A percentile compares a stretch with the other conserved stretches of the same genome.
phyloP scores from a whole-genome alignment of 2,329 filamentous ascomycete species.

The Venturia asperata region DNA sequence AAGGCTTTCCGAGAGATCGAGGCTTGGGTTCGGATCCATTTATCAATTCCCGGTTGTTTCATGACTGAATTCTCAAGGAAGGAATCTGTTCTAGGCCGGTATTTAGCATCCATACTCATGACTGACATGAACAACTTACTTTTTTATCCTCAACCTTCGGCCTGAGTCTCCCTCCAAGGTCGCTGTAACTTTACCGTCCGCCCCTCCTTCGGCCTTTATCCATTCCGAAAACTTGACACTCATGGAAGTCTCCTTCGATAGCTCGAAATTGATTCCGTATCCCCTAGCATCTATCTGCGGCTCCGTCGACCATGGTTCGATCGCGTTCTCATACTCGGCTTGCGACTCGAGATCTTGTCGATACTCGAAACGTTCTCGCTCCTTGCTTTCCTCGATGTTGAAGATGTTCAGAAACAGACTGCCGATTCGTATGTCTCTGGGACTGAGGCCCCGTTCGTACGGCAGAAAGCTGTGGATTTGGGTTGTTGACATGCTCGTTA shows the following conservation, averaged over 20 bases:
- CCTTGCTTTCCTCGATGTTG: conserved; percentile 20
- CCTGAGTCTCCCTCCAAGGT: conserved; percentile 18
- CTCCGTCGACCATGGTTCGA: background rate
- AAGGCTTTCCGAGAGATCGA: conserved; percentile 17
- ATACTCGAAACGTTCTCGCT: conserved; percentile 20
- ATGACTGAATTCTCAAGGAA: conserved; percentile 20
- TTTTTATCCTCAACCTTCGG: conserved; percentile 19
- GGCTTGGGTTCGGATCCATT: conserved; percentile 21
- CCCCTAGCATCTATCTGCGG: conserved; percentile 19
- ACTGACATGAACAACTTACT: conserved; percentile 1
- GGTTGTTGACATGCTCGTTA: conserved; percentile 11
- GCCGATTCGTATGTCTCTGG: conserved; percentile 20
- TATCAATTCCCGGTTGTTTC: conserved; percentile 17
- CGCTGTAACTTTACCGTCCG: conserved; percentile 12
- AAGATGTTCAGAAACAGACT: conserved; percentile 21
- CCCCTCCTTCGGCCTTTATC: conserved; percentile 14
- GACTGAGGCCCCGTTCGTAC: conserved; percentile 18
- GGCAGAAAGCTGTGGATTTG: conserved; percentile 21
- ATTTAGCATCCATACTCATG: background rate
- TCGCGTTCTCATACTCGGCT: background rate
- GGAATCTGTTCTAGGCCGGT: conserved; percentile 12
- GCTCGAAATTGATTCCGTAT: conserved; percentile 20
- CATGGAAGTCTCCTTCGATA: conserved; percentile 19
- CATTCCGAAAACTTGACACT: conserved; percentile 18
- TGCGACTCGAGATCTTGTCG: conserved; percentile 16